These are phyloP conservation scores for Penicillium taxi DNA, from an alignment of 495 filamentous ascomycete genomes.

Conservation along the genomic window DNA sequence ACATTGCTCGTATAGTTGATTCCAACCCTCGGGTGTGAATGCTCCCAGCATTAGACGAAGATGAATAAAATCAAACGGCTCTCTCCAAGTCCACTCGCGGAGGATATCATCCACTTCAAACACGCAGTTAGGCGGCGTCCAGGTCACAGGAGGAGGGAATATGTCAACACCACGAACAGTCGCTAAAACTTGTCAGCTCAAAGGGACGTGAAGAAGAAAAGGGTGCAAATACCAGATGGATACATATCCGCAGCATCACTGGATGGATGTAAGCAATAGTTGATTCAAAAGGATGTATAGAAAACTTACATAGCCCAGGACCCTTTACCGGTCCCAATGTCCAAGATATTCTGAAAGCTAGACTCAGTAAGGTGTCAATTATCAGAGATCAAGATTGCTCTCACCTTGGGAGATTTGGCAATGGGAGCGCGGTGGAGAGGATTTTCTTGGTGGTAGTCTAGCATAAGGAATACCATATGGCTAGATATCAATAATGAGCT, in stretches of 20 bases:
- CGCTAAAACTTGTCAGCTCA: too few species aligned
- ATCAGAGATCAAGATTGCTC: not conserved
- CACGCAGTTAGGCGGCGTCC: conserved; percentile 27
- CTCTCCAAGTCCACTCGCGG: conserved; percentile 19
- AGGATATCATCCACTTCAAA: conserved; percentile 24
- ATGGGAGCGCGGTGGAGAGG: conserved; percentile 14
- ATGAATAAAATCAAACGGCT: conserved; percentile 24
- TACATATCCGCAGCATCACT: conserved; percentile 8
- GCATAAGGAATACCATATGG: conserved; percentile 13
- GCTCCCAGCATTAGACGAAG: conserved; percentile 13
- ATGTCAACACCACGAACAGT: conserved; percentile 15
- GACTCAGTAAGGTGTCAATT: not conserved
- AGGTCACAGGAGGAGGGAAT: conserved; percentile 13
- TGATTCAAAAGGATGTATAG: not conserved
- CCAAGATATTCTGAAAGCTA: conserved; percentile 14
- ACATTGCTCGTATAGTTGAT: conserved; percentile 19
- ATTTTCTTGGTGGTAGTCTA: conserved; percentile 11
- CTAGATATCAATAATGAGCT: conserved; percentile 5
- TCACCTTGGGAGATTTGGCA: conserved; percentile 11
- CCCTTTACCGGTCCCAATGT: conserved; percentile 8
- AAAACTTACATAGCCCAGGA: conserved; percentile 7
- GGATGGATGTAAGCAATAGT: not conserved
- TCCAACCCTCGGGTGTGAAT: conserved; percentile 17
- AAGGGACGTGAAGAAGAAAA: too few species aligned
- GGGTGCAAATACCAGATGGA: conserved; percentile 3